Evolutionary conservation across 2,329 filamentous ascomycete genomes (phyloP).

Genomic region (Penicillium sumatraense): DNA sequence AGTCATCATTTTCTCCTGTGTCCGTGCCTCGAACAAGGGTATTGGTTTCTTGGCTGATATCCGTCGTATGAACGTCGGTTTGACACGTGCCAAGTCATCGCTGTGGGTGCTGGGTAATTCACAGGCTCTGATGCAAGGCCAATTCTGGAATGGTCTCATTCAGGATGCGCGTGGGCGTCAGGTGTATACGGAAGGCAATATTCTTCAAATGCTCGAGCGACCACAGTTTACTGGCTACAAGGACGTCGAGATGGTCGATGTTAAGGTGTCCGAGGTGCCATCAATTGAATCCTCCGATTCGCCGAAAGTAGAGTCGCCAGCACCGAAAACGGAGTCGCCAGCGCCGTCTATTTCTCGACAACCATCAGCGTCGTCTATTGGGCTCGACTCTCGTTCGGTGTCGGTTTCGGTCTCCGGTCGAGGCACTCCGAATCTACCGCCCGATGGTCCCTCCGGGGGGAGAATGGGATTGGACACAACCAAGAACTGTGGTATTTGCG

Average conservation of each 20-base stretch:
- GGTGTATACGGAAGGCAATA: constrained; percentile 74
- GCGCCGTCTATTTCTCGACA: constrained; percentile 34
- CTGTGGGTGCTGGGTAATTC: constrained; percentile 97
- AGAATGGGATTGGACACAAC: constrained; percentile 48
- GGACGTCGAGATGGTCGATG: constrained; percentile 50
- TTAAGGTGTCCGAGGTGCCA: constrained; percentile 11
- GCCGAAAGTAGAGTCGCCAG: neutral
- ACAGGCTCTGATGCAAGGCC: constrained; percentile 78
- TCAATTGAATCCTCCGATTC: neutral
- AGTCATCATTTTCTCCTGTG: constrained; percentile 98
- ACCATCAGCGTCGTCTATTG: constrained; percentile 32
- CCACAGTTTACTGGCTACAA: constrained; percentile 55
- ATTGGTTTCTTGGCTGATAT: constrained; percentile 99
- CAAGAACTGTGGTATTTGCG: constrained; percentile 50
- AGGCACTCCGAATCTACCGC: constrained; percentile 25
- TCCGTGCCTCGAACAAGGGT: constrained; percentile 86
- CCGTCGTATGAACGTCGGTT: constrained; percentile 97
- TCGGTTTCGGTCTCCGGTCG: constrained; percentile 32
- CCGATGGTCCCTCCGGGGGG: constrained; percentile 49
- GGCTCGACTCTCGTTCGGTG: constrained; percentile 19
- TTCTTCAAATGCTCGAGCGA: constrained; percentile 59
- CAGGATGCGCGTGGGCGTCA: constrained; percentile 76
- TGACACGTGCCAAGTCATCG: constrained; percentile 94
- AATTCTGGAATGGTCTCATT: constrained; percentile 89
- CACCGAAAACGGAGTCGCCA: constrained; percentile 17